Evolutionary conservation across 2,329 filamentous ascomycete genomes (phyloP).

Genomic region (Parasarocladium wereldwijsianum): DNA sequence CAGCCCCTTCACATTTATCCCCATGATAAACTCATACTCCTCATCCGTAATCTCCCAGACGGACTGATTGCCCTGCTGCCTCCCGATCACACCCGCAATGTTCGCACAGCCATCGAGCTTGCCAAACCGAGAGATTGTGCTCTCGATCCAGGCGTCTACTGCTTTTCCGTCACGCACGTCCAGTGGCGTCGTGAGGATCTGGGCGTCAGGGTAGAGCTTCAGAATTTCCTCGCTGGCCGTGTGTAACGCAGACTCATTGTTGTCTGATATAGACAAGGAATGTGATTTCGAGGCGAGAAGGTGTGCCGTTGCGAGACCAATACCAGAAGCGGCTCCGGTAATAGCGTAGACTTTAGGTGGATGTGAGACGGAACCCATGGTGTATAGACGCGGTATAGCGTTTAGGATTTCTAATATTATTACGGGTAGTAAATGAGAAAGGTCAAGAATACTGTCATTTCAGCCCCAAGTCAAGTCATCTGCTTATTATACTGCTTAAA

Average conservation of each 20-base stretch:
- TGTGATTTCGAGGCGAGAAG: slow-evolving; percentile 20
- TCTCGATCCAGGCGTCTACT: slow-evolving; percentile 13
- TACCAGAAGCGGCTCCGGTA: slow-evolving; percentile 21
- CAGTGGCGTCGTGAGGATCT: slow-evolving; percentile 4
- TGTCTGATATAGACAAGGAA: slow-evolving; percentile 21
- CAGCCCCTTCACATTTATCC: slow-evolving; percentile 27
- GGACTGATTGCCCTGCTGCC: slow-evolving; percentile 4
- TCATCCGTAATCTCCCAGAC: slow-evolving; percentile 18
- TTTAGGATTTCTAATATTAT: too few species aligned
- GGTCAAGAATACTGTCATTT: too few species aligned
- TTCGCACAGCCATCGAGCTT: slow-evolving; percentile 27
- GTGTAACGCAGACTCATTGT: background rate
- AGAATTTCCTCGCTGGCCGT: slow-evolving; percentile 2
- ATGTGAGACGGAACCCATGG: too few species aligned
- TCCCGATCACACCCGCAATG: slow-evolving; percentile 12
- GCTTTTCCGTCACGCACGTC: slow-evolving; percentile 6
- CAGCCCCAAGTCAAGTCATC: too few species aligned
- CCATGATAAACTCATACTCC: slow-evolving; percentile 24
- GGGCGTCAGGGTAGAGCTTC: background rate
- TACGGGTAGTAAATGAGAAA: too few species aligned
- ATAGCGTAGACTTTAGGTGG: slow-evolving; percentile 16
- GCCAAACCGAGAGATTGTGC: slow-evolving; percentile 19
- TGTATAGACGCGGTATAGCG: too few species aligned
- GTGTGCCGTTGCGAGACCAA: slow-evolving; percentile 24
- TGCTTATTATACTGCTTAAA: too few species aligned